These are phyloP conservation scores for Fusarium liriodendri DNA, from an alignment of 2,329 filamentous ascomycete species.

Conservation along the genomic window DNA sequence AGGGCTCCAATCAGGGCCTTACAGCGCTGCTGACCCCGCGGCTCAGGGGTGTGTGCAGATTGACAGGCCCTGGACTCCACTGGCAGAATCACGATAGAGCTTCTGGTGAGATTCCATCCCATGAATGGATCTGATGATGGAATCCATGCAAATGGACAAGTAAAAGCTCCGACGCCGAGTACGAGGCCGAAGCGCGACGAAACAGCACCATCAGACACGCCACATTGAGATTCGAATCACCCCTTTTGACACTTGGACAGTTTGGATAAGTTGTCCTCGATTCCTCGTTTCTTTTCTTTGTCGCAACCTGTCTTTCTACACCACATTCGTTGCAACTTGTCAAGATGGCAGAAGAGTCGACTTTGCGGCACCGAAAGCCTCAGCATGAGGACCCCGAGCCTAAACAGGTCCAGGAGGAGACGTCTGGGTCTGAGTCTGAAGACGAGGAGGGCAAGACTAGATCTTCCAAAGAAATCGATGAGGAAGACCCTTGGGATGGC, in stretches of 20 bases:
- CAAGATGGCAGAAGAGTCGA: conserved; percentile 53
- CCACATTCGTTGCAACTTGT: conserved; percentile 3
- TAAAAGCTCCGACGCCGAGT: conserved; percentile 31
- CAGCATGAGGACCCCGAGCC: conserved; percentile 33
- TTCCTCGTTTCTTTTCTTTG: neutral
- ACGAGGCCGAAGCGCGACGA: conserved; percentile 14
- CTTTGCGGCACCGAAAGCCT: conserved; percentile 59
- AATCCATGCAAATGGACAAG: conserved; percentile 11
- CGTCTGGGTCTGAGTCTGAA: conserved; percentile 9
- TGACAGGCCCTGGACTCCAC: conserved; percentile 26
- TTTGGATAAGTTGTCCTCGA: conserved; percentile 17
- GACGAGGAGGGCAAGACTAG: conserved; percentile 38
- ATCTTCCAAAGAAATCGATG: conserved; percentile 36
- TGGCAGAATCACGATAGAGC: conserved; percentile 36
- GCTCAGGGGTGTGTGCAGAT: conserved; percentile 21
- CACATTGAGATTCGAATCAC: conserved; percentile 13
- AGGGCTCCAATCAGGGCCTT: conserved; percentile 27
- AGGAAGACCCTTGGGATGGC: conserved; percentile 63
- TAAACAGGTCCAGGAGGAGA: neutral
- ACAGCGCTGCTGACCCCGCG: conserved; percentile 36
- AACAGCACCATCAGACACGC: conserved; percentile 29
- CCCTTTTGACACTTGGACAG: neutral
- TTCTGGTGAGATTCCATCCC: neutral
- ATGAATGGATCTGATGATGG: neutral
- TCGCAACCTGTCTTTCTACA: neutral